phyloP scores from a whole-genome alignment of 139 green algal genomes.

The Prasinococcaceae sp. region DNA sequence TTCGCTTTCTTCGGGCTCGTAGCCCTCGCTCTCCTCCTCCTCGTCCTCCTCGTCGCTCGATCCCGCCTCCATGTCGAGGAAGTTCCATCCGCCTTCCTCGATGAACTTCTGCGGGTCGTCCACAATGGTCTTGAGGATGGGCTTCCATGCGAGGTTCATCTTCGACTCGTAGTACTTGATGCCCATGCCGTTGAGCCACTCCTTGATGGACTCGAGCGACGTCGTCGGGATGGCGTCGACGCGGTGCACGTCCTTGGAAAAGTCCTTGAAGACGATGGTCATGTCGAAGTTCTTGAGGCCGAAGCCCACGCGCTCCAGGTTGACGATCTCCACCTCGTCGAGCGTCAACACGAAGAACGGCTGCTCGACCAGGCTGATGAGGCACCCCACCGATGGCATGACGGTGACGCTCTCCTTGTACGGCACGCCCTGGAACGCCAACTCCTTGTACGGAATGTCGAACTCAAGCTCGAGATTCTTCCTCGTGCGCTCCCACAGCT shows the following conservation, averaged over 20 bases:
- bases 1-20: constrained; percentile 29
- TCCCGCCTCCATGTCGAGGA: constrained; percentile 83
- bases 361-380: constrained; percentile 77
- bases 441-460: constrained; percentile 90
- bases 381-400: constrained; percentile 90
- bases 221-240: constrained; percentile 81
- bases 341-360: constrained; percentile 80
- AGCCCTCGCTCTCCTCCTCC: constrained; percentile 52
- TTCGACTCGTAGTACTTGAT: constrained; percentile 98
- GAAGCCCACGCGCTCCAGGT: constrained; percentile 94
- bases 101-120: constrained; percentile 78
- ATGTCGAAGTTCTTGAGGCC: constrained; percentile 98
- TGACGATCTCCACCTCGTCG: constrained; percentile 77
- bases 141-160: constrained; percentile 96
- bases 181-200: constrained; percentile 71
- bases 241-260: constrained; percentile 33
- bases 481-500: constrained; percentile 62
- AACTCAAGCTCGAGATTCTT: constrained; percentile 82
- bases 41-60: constrained; percentile 11
- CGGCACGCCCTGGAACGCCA: constrained; percentile 86
- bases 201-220: constrained; percentile 84
- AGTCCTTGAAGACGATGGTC: constrained; percentile 87
- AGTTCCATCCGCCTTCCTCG: constrained; percentile 84
- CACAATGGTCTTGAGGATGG: constrained; percentile 85
- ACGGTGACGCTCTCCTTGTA: constrained; percentile 60